Evolutionary conservation across 768 basidiomycete genomes (phyloP).

Genomic region (Russula dissimulans): DNA sequence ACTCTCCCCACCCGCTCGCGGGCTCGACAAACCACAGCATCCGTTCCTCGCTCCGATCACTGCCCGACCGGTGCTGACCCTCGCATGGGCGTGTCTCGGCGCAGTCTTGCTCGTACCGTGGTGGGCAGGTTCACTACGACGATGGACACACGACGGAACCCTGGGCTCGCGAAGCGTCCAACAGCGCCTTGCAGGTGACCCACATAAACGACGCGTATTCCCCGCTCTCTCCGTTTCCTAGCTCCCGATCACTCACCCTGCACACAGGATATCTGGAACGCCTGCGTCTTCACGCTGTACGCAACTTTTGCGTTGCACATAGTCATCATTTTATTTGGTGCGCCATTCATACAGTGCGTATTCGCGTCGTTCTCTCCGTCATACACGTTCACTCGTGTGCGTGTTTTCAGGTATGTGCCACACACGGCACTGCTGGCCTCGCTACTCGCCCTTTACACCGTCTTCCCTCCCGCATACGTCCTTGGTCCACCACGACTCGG

Average conservation of each 20-base stretch:
- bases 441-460: conserved; percentile 54
- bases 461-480: conserved; percentile 61
- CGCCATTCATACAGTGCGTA: conserved; percentile 52
- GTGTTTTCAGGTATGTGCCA: conserved; percentile 25
- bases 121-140: conserved; percentile 63
- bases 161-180: conserved; percentile 37
- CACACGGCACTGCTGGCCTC: conserved; percentile 65
- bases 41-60: conserved; percentile 63
- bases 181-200: conserved; percentile 30
- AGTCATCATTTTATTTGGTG: conserved; percentile 61
- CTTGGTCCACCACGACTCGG: conserved; percentile 48
- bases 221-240: conserved; percentile 12
- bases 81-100: conserved; percentile 49
- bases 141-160: conserved; percentile 44
- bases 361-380: neutral
- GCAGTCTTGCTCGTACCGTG: conserved; percentile 47
- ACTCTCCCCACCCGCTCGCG: conserved; percentile 8
- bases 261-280: conserved; percentile 41
- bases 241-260: conserved; percentile 25
- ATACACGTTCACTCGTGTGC: neutral
- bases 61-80: conserved; percentile 44
- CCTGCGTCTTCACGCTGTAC: conserved; percentile 44
- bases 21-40: conserved; percentile 55
- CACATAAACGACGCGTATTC: conserved; percentile 33
- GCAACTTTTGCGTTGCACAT: conserved; percentile 40